Evolutionary conservation across 2,329 filamentous ascomycete genomes (phyloP).

Genomic region (Cryphonectria naterciae): DNA sequence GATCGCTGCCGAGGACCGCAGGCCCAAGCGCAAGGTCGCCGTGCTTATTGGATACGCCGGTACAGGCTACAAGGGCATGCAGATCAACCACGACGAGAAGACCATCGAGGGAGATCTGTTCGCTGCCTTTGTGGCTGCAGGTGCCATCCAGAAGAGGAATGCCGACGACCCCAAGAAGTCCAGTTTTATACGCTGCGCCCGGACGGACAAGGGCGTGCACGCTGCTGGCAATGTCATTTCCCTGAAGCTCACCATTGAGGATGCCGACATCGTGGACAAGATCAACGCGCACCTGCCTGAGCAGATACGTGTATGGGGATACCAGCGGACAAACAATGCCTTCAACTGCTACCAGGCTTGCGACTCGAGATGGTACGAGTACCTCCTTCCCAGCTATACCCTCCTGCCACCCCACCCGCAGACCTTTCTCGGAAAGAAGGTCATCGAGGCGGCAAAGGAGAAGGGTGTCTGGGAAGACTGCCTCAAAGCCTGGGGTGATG

Average conservation of each 20-base stretch:
- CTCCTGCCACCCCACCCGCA: slow-evolving; percentile 90
- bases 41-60: slow-evolving; percentile 95
- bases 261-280: slow-evolving; percentile 82
- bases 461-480: slow-evolving; percentile 73
- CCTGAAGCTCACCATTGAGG: slow-evolving; percentile 93
- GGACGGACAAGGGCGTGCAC: slow-evolving; percentile 97
- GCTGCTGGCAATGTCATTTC: slow-evolving; percentile 95
- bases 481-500: slow-evolving; percentile 72
- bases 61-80: slow-evolving; percentile 96
- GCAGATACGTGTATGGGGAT: slow-evolving; percentile 95
- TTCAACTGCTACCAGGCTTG: slow-evolving; percentile 96
- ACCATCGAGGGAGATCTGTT: slow-evolving; percentile 98
- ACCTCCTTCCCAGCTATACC: slow-evolving; percentile 90
- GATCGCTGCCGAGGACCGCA: slow-evolving; percentile 82
- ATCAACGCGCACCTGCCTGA: slow-evolving; percentile 85
- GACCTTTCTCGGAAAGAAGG: slow-evolving; percentile 80
- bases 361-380: slow-evolving; percentile 97
- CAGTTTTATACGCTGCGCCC: slow-evolving; percentile 87
- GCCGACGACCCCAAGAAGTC: slow-evolving; percentile 97
- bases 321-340: slow-evolving; percentile 82
- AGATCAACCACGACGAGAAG: slow-evolving; percentile 80
- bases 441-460: slow-evolving; percentile 78
- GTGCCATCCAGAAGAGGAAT: slow-evolving; percentile 95
- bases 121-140: slow-evolving; percentile 84
- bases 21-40: slow-evolving; percentile 94